Evolutionary conservation across 2,329 filamentous ascomycete species (phyloP), one percentile per base, ranked within the genome.

Genomic region (Dryadomyces quercus-mongolicae): DNA sequence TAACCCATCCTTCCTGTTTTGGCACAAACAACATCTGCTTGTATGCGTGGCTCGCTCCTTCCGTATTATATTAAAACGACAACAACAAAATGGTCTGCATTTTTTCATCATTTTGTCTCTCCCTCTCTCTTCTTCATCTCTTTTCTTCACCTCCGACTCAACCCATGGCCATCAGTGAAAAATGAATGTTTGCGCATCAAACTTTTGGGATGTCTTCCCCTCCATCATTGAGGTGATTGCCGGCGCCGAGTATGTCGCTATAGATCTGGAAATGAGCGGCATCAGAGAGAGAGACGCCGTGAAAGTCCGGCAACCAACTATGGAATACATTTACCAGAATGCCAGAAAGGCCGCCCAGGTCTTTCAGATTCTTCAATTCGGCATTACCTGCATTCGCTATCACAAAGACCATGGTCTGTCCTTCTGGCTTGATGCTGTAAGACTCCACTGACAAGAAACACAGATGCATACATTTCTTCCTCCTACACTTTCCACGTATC

Each of bases 221-320:
- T 16, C 6, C 2, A 60, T 71, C 5, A 53, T 71, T 1, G 36
- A 62, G 0, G 57, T 61, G 2, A 65, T 70, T 7, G 56, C 63
- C 7, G 54, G 59, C 10, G 63, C 67, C 0, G 57, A 63, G 0
- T 69, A 64, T 54, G 61, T 69, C 0, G 59, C 66, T 7, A 59
- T 72, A 5, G 68, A 71, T 50, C 49, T 71, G 42, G 69, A 71
- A 59, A 71, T 71, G 67, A 65, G 63, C 1, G 69, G 69, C 5
- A 65, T 70, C 38, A 49, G 54, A 15, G 48, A 47, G 4, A 51
- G 49, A 12, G 31, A 12, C 1, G 20, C 25, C 2, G 22, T 16
- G 22, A 36, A 21, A 0, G 21, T 34, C n/a, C 55, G 54, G 9
- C 43, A 53, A 2, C 52, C 56, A 21, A 56, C 53, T 3, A 51